Percentiles rank a stretch among this genome's conserved stretches.
These are phyloP conservation scores for Geotrichum reessii DNA, from an alignment of 1,139 yeast genomes.

Conservation along the genomic window DNA sequence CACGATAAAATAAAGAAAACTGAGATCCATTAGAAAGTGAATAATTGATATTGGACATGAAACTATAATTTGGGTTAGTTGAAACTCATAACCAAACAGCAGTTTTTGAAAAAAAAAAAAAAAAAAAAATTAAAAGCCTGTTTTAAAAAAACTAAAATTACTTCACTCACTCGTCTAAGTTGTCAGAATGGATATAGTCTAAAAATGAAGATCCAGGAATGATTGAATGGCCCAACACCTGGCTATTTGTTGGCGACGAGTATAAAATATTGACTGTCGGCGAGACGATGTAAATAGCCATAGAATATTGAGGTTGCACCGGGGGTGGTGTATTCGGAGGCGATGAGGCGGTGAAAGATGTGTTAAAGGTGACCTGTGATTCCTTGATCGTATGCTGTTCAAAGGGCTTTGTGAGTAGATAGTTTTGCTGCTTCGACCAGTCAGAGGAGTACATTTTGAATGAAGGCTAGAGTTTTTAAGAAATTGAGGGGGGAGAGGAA, in stretches of 20 bases:
- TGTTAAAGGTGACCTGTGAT: not conserved
- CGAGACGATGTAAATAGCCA: conserved; percentile 1
- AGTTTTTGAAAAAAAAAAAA: not conserved
- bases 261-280: conserved; percentile 1
- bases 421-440: not conserved
- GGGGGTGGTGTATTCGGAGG: not conserved
- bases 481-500: not conserved
- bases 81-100: not conserved
- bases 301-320: not conserved
- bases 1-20: not conserved
- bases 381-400: not conserved
- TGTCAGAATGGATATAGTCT: conserved; percentile 6
- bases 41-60: not conserved
- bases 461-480: not conserved
- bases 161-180: not conserved
- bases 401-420: not conserved
- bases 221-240: not conserved
- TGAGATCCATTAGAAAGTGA: not conserved
- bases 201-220: conserved; percentile 1
- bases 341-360: not conserved
- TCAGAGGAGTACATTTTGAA: not conserved
- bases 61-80: conserved; percentile 1
- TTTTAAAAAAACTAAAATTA: not conserved
- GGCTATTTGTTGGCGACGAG: not conserved
- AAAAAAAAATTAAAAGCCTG: too few relatives aligned